phyloP scores from a whole-genome alignment of 805 yeast species.

The Phaffomyces antillensis region DNA sequence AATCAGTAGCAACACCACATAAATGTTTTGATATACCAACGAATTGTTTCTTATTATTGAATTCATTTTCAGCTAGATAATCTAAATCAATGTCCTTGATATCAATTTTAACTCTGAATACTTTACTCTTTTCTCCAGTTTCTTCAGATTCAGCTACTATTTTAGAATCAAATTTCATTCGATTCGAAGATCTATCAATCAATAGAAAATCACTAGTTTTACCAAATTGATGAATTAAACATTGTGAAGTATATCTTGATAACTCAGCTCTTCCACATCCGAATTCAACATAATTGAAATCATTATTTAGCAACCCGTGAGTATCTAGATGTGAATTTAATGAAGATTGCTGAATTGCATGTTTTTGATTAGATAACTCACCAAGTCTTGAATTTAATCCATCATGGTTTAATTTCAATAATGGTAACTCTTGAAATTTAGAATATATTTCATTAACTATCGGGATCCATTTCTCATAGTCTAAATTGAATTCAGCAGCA shows the following conservation, averaged over 20 bases:
- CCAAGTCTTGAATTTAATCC: slow-evolving; percentile 21
- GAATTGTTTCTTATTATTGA: slow-evolving; percentile 14
- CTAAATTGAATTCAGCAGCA: slow-evolving; percentile 11
- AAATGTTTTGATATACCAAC: slow-evolving; percentile 81
- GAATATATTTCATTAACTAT: slow-evolving; percentile 32
- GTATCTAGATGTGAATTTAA: slow-evolving; percentile 59
- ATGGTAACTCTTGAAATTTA: slow-evolving; percentile 22
- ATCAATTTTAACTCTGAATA: slow-evolving; percentile 57
- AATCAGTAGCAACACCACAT: slow-evolving; percentile 92
- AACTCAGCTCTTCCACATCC: slow-evolving; percentile 92
- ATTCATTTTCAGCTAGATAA: slow-evolving; percentile 30
- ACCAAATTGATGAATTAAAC: slow-evolving; percentile 18
- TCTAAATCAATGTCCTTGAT: slow-evolving; percentile 67
- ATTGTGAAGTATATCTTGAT: slow-evolving; percentile 49
- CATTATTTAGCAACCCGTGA: slow-evolving; percentile 30
- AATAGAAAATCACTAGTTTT: slow-evolving; percentile 39
- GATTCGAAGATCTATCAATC: slow-evolving; percentile 68
- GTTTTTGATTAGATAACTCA: slow-evolving; percentile 55
- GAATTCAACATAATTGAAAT: slow-evolving; percentile 55
- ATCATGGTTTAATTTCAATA: slow-evolving; percentile 23
- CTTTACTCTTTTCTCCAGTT: slow-evolving; percentile 21
- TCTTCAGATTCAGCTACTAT: slow-evolving; percentile 46
- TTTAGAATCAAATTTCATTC: slow-evolving; percentile 74
- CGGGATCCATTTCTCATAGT: slow-evolving; percentile 26
- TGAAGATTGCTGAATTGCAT: slow-evolving; percentile 77